Base-by-base conservation (phyloP, 495 filamentous ascomycete species). In the Tuber aestivum region DNA sequence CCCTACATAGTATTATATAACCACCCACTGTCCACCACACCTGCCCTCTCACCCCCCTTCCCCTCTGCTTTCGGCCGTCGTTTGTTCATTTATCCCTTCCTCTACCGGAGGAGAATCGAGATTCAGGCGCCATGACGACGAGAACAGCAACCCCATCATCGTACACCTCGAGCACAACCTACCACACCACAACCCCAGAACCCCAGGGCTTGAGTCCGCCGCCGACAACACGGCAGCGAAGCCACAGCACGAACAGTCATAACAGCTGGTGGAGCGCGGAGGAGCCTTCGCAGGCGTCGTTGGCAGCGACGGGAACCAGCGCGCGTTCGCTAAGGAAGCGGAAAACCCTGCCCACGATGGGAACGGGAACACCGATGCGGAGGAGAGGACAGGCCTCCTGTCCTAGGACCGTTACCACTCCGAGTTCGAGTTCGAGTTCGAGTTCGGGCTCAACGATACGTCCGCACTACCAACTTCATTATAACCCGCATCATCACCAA, bases 261-360 rank as follows among this genome's bases (percentile, higher is more conserved):
- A 65, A 65, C 35, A 65, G 56, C n/a, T 65, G 56, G 56, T 65
- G 56, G 56, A 65, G 56, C 14, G 56, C 56, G 27, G 56, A 65
- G 56, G 56, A 65, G 14, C 12, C 27, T 12, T 65, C 27, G 12
- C 32, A 27, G 32, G 27, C 27, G 10, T 3, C 56, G 5, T 27
- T 35, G 12, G 5, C 56, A 35, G n/a, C 50, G n/a, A 32, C 12
- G n/a, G 27, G 27, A 65, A 12, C 32, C 14, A 16, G 27, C 14
- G 14, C 27, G 27, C 7, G 12, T 65, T 65, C 56, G 56, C 56
- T 7, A 65, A 65, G 56, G 56, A 65, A 65, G 27, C 56, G 32
- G 56, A 35, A 65, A 65, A 18, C 56, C 14, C 35, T 14, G 27
- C 12, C n/a, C 0, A 35, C 27, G 3, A 65, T 35, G 56, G 27